Evolutionary conservation across 1,284 basidiomycete species (phyloP), one percentile per base, ranked within the genome.

Genomic region (Cutaneotrichosporon cutaneum): DNA sequence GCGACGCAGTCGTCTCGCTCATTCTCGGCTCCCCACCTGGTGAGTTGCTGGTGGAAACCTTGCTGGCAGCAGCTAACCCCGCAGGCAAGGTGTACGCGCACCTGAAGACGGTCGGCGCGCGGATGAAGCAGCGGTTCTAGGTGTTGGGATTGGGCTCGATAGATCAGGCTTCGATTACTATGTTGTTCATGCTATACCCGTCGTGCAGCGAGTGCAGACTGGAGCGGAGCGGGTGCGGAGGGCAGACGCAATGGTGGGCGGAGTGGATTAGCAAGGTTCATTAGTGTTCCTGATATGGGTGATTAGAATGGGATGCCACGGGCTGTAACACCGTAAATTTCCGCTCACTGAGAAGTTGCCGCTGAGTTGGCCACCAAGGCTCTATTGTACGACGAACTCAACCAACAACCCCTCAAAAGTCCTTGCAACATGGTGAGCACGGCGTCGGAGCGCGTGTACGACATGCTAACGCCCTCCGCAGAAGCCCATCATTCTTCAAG

Each of bases 1-100:
- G 94, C 61, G 94, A 98, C 75, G 93, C 95, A 9, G 88, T 99
- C 66, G 94, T 97, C 27, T 94, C 90, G 24, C 86, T 95, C 48
- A 98, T 98, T 71, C 84, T 98, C 44, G 94, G 94, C 59, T 94
- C 91, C 16, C 94, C 94, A 1, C 94, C 95, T 45, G 94, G 94
- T 61, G 51, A 62, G 76, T 68, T 32, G 21, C 22, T 3, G 22
- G 7, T 13, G 1, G 24, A 47, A 3, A 53, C 22, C 11, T 18
- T 3, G 14, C n/a, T 22, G 35, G 13, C 21, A 6, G 11, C 13
- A 50, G 51, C 62, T 66, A 27, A 65, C 63, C 24, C n/a, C 4
- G 30, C 57, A 80, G 79, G 80, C 70, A 98, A 98, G 76, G 94
- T 98, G 1, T 98, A 97, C 72, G 90, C 92, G 18, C 89, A 91